phyloP scores from a whole-genome alignment of 2,329 filamentous ascomycete species.

The Pseudocercospora fijiensis region DNA sequence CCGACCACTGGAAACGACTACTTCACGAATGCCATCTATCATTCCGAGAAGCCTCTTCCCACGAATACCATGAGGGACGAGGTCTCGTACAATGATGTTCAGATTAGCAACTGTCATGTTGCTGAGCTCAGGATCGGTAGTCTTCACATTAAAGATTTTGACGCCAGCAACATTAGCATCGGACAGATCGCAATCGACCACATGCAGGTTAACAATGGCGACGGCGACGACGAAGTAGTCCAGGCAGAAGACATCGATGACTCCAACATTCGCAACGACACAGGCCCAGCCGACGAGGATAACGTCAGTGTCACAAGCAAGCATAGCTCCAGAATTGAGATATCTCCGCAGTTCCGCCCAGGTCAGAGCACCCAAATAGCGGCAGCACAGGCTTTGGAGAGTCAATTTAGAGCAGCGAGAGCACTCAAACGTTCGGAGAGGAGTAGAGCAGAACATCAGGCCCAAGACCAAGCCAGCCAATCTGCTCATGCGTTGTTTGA shows the following conservation, averaged over 20 bases:
- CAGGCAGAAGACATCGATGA: background rate
- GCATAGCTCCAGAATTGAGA: background rate
- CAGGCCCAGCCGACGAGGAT: background rate
- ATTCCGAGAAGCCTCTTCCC: background rate
- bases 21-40: background rate
- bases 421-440: background rate
- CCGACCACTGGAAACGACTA: background rate
- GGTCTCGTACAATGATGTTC: background rate
- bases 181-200: background rate
- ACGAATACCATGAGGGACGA: background rate
- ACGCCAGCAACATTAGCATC: background rate
- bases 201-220: background rate
- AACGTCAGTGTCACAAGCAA: background rate
- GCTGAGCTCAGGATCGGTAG: background rate
- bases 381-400: background rate
- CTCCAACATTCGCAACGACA: background rate
- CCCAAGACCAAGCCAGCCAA: background rate
- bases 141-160: background rate
- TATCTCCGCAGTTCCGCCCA: background rate
- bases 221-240: background rate
- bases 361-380: background rate
- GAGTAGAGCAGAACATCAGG: background rate
- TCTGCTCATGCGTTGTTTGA: background rate
- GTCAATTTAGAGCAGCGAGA: background rate
- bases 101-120: background rate